Conservation (phyloP, 148 eudicot genomes). For the Euryodendron excelsum region DNA sequence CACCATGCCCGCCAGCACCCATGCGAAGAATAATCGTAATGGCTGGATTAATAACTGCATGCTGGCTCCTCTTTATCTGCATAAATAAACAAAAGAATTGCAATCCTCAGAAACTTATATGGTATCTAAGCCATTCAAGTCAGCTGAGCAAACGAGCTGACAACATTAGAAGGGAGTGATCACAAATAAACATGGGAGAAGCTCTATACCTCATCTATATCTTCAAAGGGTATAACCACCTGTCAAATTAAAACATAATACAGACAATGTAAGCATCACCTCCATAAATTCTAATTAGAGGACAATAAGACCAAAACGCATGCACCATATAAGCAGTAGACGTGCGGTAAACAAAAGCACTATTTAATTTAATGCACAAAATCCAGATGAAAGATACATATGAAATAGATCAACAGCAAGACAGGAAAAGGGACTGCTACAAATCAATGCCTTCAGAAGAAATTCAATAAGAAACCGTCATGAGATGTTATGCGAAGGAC, state of each 20-base stretch:
- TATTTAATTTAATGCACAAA: neutral
- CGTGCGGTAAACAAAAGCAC: neutral
- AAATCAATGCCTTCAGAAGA: no score
- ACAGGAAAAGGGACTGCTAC: no score
- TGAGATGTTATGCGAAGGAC: no score
- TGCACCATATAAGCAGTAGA: neutral
- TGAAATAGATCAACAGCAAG: no score
- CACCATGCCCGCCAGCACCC: conserved; percentile 99
- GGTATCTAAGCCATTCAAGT: neutral
- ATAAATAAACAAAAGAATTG: no score
- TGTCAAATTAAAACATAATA: conserved; percentile 30
- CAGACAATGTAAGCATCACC: conserved; percentile 8
- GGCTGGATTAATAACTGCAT: conserved; percentile 84
- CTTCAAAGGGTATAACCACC: conserved; percentile 87
- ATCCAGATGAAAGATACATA: neutral
- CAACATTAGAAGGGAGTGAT: neutral
- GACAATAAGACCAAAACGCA: neutral
- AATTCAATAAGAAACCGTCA: no score
- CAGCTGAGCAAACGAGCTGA: no score
- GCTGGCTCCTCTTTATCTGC: no score
- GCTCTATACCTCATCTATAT: conserved; percentile 80
- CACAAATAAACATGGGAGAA: conserved; percentile 15
- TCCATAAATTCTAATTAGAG: neutral
- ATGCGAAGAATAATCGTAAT: conserved; percentile 80
- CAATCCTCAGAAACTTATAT: no score